A percentile compares a stretch with the other conserved stretches of the same genome.
Evolutionary conservation across 495 filamentous ascomycete genomes (phyloP).

Genomic region (Jackrogersella multiformis): DNA sequence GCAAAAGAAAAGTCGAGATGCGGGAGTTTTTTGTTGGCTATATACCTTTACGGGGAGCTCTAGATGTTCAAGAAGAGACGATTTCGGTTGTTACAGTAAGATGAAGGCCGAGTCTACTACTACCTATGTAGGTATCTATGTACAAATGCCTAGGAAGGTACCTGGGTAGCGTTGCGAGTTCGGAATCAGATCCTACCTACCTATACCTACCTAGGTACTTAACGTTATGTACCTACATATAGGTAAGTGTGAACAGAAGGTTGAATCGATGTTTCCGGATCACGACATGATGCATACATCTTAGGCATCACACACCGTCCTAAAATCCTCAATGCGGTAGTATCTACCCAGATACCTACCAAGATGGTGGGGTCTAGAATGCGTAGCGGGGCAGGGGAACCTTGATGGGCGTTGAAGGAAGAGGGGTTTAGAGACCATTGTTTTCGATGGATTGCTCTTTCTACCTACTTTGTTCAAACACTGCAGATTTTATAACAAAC

Average conservation of each 20-base stretch:
- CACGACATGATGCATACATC: conserved; percentile 23
- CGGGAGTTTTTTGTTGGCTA: conserved; percentile 19
- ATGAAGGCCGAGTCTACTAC: conserved; percentile 12
- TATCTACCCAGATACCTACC: background rate
- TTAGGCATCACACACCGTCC: background rate
- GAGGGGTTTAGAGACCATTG: background rate
- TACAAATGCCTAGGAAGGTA: too few species aligned
- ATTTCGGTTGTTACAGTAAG: conserved; percentile 32
- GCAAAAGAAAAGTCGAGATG: conserved; percentile 1
- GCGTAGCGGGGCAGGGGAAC: conserved; percentile 1
- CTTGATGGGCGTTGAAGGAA: conserved; percentile 14
- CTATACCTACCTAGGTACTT: background rate
- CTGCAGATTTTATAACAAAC: conserved; percentile 12
- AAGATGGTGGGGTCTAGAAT: conserved; percentile 20
- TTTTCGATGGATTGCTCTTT: background rate
- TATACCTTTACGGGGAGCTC: background rate
- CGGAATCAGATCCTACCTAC: conserved; percentile 13
- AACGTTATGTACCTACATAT: conserved; percentile 8
- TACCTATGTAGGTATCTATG: conserved; percentile 1
- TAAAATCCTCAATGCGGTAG: background rate
- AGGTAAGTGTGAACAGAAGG: background rate
- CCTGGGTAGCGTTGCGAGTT: conserved; percentile 24
- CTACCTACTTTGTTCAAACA: background rate
- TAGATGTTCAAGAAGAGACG: background rate
- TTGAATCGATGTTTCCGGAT: conserved; percentile 13